These are phyloP conservation scores for Sporothrix globosa DNA, from an alignment of 2,329 filamentous ascomycete species.

Conservation along the genomic window DNA sequence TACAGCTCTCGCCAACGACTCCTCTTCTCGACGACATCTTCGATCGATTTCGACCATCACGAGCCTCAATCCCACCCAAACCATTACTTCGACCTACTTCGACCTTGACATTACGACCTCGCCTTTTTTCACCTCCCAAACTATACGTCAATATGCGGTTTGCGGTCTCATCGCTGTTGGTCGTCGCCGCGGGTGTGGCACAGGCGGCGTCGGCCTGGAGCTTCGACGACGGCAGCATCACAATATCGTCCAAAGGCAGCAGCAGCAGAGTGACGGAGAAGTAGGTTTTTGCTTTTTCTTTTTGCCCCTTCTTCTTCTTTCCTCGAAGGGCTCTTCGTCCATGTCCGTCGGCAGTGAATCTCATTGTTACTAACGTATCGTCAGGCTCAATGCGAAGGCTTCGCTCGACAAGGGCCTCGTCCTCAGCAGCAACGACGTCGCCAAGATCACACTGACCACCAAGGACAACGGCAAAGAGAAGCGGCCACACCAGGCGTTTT, in stretches of 20 bases:
- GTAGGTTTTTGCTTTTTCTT: constrained; percentile 47
- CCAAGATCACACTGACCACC: constrained; percentile 82
- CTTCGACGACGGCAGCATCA: constrained; percentile 72
- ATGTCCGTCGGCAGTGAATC: no score
- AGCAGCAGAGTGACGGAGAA: constrained; percentile 62
- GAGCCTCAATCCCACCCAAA: not conserved
- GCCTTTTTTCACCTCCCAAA: not conserved
- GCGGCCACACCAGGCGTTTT: constrained; percentile 91
- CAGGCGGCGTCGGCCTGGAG: constrained; percentile 66
- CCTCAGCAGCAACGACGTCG: constrained; percentile 68
- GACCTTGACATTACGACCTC: not conserved
- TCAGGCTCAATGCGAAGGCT: constrained; percentile 63
- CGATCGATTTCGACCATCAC: not conserved
- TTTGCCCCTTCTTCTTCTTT: not conserved
- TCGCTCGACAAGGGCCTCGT: constrained; percentile 66
- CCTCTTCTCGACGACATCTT: not conserved
- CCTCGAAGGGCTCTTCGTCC: no score
- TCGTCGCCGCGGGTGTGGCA: constrained; percentile 55
- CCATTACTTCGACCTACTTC: not conserved
- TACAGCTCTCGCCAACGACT: not conserved
- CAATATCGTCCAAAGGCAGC: constrained; percentile 67
- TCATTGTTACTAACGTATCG: not conserved
- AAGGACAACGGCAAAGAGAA: constrained; percentile 77
- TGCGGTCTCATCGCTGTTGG: constrained; percentile 47
- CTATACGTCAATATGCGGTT: constrained; percentile 47